Evolutionary conservation across 2,329 filamentous ascomycete genomes (phyloP).

Genomic region (Colletotrichum musicola): DNA sequence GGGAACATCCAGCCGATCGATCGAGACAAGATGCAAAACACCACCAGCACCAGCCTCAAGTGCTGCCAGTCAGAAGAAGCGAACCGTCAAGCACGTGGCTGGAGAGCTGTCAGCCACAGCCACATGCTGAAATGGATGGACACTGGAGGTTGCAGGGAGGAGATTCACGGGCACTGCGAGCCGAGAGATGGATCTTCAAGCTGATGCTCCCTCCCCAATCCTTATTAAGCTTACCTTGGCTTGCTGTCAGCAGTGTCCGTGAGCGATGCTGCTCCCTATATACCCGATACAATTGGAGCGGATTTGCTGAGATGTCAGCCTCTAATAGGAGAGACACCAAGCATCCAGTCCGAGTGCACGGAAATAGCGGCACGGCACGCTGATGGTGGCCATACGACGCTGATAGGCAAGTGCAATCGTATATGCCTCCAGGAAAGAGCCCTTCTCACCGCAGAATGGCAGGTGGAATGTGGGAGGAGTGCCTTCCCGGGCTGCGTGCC

Average conservation of each 20-base stretch:
- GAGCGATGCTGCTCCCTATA: neutral
- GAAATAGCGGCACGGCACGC: neutral
- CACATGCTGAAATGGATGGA: constrained; percentile 6
- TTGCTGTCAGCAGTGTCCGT: neutral
- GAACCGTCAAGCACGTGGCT: neutral
- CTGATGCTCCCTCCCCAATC: neutral
- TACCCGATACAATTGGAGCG: too few species aligned
- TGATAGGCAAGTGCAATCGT: constrained; percentile 1
- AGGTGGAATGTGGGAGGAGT: constrained; percentile 5
- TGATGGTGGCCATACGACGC: neutral
- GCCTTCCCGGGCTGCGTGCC: neutral
- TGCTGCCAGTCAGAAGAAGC: neutral
- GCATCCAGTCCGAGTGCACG: neutral
- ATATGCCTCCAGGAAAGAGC: neutral
- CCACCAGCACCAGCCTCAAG: neutral
- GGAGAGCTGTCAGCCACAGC: constrained; percentile 4
- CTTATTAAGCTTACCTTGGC: constrained; percentile 17
- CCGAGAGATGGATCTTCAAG: neutral
- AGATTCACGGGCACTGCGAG: too few species aligned
- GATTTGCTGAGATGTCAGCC: neutral
- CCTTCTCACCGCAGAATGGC: neutral
- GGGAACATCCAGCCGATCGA: neutral
- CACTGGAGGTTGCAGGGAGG: too few species aligned
- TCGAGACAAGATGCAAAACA: neutral
- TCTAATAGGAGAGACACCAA: neutral